A percentile compares a stretch with the other conserved stretches of the same genome.
Evolutionary conservation across 1,139 yeast genomes (phyloP).

Genomic region (Kodamaea fungicola): DNA sequence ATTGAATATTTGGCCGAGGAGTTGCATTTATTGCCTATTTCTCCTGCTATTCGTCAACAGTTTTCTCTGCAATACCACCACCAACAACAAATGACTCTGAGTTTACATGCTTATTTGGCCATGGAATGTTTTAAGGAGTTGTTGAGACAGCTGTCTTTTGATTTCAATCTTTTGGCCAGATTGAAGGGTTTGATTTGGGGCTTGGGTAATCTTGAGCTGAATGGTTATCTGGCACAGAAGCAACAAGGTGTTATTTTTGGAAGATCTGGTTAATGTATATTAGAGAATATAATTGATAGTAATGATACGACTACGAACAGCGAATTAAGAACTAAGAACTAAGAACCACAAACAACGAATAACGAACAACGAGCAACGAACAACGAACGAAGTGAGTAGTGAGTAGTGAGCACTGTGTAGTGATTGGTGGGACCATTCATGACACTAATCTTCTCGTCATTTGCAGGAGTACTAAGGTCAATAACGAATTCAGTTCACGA

Average conservation of each 20-base stretch:
- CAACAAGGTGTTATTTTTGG: slow-evolving; percentile 23
- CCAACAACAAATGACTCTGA: slow-evolving; percentile 43
- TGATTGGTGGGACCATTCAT: no score
- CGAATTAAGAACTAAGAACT: no score
- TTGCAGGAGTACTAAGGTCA: no score
- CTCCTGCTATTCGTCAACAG: slow-evolving; percentile 49
- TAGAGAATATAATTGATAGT: not conserved
- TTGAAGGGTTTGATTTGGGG: slow-evolving; percentile 58
- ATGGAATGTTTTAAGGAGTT: slow-evolving; percentile 58
- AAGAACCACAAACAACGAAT: no score
- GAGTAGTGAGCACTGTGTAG: no score
- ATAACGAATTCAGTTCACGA: no score
- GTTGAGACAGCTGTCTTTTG: slow-evolving; percentile 37
- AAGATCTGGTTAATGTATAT: slow-evolving; percentile 23
- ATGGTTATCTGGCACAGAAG: slow-evolving; percentile 8
- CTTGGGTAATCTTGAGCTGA: slow-evolving; percentile 27
- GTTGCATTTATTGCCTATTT: slow-evolving; percentile 48
- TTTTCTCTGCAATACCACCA: slow-evolving; percentile 34
- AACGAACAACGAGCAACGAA: no score
- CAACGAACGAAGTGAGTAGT: no score
- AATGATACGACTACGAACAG: no score
- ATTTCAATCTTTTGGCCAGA: slow-evolving; percentile 29
- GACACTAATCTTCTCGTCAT: no score
- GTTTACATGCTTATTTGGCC: slow-evolving; percentile 52
- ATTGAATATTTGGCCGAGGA: slow-evolving; percentile 57